phyloP scores from a whole-genome alignment of 208 protist species.

The Leishmania amazonensis region DNA sequence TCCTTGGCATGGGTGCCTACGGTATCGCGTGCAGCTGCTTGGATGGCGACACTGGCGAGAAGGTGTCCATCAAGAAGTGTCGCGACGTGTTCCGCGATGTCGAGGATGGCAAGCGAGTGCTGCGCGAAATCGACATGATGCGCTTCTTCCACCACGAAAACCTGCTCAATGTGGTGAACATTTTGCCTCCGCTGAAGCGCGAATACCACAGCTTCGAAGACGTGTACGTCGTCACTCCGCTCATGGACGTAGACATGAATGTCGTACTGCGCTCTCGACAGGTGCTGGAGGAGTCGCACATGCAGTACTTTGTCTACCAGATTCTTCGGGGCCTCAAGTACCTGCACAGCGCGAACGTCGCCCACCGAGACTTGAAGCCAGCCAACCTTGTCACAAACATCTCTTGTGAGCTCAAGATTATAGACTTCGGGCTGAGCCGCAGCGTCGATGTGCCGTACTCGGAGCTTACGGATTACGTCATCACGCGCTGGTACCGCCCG shows the following conservation, averaged over 20 bases:
- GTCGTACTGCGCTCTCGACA: conserved; percentile 92
- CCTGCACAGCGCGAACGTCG: conserved; percentile 88
- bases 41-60: conserved; percentile 77
- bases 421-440: conserved; percentile 92
- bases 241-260: conserved; percentile 97
- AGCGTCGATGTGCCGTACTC: conserved; percentile 80
- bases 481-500: conserved; percentile 95
- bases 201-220: conserved; percentile 93
- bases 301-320: conserved; percentile 89
- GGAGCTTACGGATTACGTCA: conserved; percentile 92
- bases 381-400: conserved; percentile 90
- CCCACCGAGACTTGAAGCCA: conserved; percentile 92
- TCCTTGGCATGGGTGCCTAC: conserved; percentile 96
- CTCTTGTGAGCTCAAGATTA: conserved; percentile 89
- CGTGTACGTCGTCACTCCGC: conserved; percentile 97
- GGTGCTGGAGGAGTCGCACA: conserved; percentile 79
- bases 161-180: conserved; percentile 93
- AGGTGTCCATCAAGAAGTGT: conserved; percentile 91
- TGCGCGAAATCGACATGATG: conserved; percentile 94
- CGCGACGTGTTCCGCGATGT: conserved; percentile 87
- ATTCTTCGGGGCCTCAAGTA: conserved; percentile 91
- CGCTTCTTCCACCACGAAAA: conserved; percentile 94
- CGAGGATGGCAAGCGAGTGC: conserved; percentile 93
- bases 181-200: conserved; percentile 87
- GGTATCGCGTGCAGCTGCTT: conserved; percentile 95